These are phyloP conservation scores for Tulasnella sp. DNA, from an alignment of 768 basidiomycete species.

Conservation along the genomic window DNA sequence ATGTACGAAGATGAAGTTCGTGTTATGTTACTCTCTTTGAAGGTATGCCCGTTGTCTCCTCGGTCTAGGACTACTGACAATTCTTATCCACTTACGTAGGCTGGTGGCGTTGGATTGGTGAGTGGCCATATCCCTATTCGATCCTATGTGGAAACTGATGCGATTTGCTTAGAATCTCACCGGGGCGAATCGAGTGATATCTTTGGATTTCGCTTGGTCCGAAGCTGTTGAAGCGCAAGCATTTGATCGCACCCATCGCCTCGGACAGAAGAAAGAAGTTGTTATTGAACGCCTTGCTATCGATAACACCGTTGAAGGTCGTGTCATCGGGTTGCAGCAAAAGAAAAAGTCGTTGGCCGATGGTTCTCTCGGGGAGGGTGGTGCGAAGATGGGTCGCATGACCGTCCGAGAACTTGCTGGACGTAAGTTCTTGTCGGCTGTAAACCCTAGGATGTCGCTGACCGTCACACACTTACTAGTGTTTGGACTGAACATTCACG, in stretches of 20 bases:
- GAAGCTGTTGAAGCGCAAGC: conserved; percentile 51
- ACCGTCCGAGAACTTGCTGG: background rate
- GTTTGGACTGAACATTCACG: background rate
- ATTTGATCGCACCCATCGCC: conserved; percentile 46
- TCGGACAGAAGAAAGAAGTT: conserved; percentile 44
- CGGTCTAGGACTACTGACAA: conserved; percentile 46
- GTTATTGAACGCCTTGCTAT: background rate
- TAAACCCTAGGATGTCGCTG: background rate
- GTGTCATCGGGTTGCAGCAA: background rate
- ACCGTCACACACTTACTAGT: background rate
- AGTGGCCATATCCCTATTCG: conserved; percentile 19
- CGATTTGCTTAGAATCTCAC: conserved; percentile 41
- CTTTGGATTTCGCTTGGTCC: conserved; percentile 35
- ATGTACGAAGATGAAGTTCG: conserved; percentile 41
- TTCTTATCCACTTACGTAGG: conserved; percentile 34
- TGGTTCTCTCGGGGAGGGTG: conserved; percentile 7
- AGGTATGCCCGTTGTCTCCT: background rate
- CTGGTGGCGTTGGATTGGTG: conserved; percentile 41
- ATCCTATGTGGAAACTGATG: background rate
- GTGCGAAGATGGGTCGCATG: background rate
- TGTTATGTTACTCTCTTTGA: conserved; percentile 19
- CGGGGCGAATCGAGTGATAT: conserved; percentile 51
- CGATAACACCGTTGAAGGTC: background rate
- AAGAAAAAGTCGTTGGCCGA: conserved; percentile 7
- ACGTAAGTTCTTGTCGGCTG: background rate